Conservation (phyloP, 176 grass and related monocot genomes). For the Canna indica region DNA sequence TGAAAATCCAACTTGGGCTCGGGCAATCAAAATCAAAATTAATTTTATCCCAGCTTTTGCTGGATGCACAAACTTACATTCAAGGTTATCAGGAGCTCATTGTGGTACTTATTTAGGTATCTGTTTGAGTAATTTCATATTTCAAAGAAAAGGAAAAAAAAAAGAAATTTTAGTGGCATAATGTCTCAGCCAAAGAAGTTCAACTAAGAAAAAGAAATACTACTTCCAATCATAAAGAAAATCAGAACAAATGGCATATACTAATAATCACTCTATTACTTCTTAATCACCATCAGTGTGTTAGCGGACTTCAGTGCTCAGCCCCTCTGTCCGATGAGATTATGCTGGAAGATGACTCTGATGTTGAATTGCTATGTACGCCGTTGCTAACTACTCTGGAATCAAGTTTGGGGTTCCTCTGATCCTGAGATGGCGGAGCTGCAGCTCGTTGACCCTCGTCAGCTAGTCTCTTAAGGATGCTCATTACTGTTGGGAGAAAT, state of each 20-base stretch:
- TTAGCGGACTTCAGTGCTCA: slow-evolving; percentile 52
- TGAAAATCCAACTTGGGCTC: too few relatives aligned
- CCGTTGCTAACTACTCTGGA: slow-evolving; percentile 37
- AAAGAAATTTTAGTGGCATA: too few relatives aligned
- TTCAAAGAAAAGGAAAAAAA: too few relatives aligned
- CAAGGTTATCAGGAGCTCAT: too few relatives aligned
- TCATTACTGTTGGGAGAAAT: slow-evolving; percentile 95
- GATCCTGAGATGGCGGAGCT: slow-evolving; percentile 38
- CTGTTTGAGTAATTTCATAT: too few relatives aligned
- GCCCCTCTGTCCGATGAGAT: slow-evolving; percentile 30
- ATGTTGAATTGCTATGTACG: slow-evolving; percentile 39
- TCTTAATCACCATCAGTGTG: slow-evolving; percentile 32
- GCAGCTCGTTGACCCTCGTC: slow-evolving; percentile 56
- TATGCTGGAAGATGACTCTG: slow-evolving; percentile 57
- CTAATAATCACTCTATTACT: not conserved
- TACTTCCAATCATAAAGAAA: too few relatives aligned
- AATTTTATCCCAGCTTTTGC: too few relatives aligned
- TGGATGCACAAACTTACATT: too few relatives aligned
- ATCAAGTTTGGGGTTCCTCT: slow-evolving; percentile 26
- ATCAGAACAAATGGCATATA: not conserved
- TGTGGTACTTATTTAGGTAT: too few relatives aligned
- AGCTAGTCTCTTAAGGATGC: slow-evolving; percentile 82
- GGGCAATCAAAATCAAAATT: too few relatives aligned
- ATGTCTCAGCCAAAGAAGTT: too few relatives aligned
- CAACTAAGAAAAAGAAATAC: too few relatives aligned